phyloP scores from a whole-genome alignment of 352 stramenopile genomes.

The Blastocystis sp. region DNA sequence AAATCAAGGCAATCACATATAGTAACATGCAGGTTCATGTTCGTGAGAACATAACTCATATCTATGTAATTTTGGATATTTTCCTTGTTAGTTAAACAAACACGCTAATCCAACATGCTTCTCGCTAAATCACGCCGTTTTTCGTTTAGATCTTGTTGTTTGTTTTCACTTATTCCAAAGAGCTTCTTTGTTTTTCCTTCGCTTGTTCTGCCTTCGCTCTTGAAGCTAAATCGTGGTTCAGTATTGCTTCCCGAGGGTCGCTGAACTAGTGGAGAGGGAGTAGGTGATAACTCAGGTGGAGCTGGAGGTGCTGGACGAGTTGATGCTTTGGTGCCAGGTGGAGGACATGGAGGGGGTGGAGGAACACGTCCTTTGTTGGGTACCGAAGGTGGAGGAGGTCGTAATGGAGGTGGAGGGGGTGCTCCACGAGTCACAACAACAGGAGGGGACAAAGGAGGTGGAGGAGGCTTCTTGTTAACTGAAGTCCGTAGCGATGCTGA shows the following conservation, averaged over 20 bases:
- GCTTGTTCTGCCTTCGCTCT: neutral
- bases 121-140: conserved; percentile 27
- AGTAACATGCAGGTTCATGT: conserved; percentile 78
- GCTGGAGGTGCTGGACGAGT: neutral
- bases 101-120: conserved; percentile 31
- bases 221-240: neutral
- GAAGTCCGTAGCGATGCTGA: neutral
- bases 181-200: conserved; percentile 15
- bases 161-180: neutral
- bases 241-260: neutral
- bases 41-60: conserved; percentile 66
- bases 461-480: neutral
- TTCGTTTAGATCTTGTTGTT: conserved; percentile 8
- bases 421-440: neutral
- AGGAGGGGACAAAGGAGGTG: neutral
- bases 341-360: neutral
- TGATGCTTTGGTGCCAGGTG: neutral
- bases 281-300: neutral
- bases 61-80: conserved; percentile 75
- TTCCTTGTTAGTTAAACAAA: conserved; percentile 67
- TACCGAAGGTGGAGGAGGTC: neutral
- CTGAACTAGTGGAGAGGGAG: neutral
- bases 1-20: conserved; percentile 81
- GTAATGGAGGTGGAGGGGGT: neutral
- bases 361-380: neutral